These are phyloP conservation scores for Neonectria hederae DNA, from an alignment of 2,329 filamentous ascomycete species.

Conservation along the genomic window DNA sequence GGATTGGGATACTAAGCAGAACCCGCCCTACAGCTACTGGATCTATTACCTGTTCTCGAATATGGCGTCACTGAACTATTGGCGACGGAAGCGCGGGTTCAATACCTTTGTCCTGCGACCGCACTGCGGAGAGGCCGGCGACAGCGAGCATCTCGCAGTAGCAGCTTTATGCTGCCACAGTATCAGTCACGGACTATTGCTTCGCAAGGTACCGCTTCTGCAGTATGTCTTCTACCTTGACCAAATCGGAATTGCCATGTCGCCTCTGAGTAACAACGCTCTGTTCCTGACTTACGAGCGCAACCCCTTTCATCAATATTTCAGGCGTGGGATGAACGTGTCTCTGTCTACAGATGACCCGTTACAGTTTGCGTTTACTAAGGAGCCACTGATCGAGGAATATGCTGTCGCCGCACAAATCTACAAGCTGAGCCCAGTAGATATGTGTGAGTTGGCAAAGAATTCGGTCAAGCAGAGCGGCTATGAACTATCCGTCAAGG, in stretches of 20 bases:
- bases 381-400: conserved; percentile 97
- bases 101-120: conserved; percentile 94
- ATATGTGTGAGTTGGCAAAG: conserved; percentile 98
- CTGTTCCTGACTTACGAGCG: conserved; percentile 96
- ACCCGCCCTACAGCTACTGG: conserved; percentile 99
- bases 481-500: conserved; percentile 88
- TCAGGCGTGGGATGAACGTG: conserved; percentile 92
- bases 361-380: conserved; percentile 97
- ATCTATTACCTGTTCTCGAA: conserved; percentile 98
- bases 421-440: conserved; percentile 94
- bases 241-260: conserved; percentile 99
- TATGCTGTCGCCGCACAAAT: conserved; percentile 98
- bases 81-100: conserved; percentile 90
- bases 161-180: conserved; percentile 94
- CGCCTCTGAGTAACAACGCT: conserved; percentile 97
- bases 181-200: conserved; percentile 91
- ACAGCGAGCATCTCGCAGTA: conserved; percentile 94
- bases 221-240: conserved; percentile 99
- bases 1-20: conserved; percentile 90
- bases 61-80: conserved; percentile 89
- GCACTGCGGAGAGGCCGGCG: conserved; percentile 95
- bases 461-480: conserved; percentile 96
- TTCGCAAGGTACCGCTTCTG: conserved; percentile 92
- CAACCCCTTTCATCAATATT: conserved; percentile 96
- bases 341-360: conserved; percentile 97